Conservation (phyloP, 73 alveolate species). For the Loxodes magnus region DNA sequence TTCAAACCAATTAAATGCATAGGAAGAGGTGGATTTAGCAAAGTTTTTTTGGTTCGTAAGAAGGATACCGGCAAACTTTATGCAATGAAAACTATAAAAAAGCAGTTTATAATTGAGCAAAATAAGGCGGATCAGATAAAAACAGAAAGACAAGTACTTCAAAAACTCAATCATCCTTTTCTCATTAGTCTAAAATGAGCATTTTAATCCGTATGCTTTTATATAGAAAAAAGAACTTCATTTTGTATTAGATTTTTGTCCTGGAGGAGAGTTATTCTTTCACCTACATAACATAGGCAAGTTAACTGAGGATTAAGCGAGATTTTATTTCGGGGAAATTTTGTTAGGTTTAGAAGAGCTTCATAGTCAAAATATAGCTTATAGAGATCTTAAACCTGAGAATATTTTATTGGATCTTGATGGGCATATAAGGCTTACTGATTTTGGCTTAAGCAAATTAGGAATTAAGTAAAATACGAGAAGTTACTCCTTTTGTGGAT, state of each 20-base stretch:
- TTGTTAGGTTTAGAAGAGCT: conserved; percentile 50
- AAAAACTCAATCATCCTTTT: conserved; percentile 37
- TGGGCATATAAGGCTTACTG: conserved; percentile 12
- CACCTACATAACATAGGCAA: conserved; percentile 51
- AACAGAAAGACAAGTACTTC: conserved; percentile 38
- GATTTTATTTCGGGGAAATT: conserved; percentile 43
- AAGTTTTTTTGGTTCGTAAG: conserved; percentile 24
- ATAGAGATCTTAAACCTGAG: conserved; percentile 68
- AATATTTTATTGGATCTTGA: conserved; percentile 29
- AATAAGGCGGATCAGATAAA: not conserved
- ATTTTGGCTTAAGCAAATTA: not conserved
- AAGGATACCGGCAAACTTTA: conserved; percentile 18
- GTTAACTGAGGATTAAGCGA: conserved; percentile 39
- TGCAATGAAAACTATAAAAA: conserved; percentile 24
- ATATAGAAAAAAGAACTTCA: conserved; percentile 19
- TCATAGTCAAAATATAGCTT: conserved; percentile 21
- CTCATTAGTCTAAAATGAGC: conserved; percentile 51
- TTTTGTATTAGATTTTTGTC: conserved; percentile 60
- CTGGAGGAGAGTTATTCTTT: conserved; percentile 81
- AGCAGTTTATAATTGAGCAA: conserved; percentile 6
- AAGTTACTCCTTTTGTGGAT: conserved; percentile 7
- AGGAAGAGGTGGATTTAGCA: conserved; percentile 35
- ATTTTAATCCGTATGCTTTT: conserved; percentile 38
- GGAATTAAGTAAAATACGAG: not conserved
- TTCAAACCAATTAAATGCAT: conserved; percentile 14